These are phyloP conservation scores for Brassica incana DNA, from an alignment of 345 rosid genomes.

Conservation along the genomic window DNA sequence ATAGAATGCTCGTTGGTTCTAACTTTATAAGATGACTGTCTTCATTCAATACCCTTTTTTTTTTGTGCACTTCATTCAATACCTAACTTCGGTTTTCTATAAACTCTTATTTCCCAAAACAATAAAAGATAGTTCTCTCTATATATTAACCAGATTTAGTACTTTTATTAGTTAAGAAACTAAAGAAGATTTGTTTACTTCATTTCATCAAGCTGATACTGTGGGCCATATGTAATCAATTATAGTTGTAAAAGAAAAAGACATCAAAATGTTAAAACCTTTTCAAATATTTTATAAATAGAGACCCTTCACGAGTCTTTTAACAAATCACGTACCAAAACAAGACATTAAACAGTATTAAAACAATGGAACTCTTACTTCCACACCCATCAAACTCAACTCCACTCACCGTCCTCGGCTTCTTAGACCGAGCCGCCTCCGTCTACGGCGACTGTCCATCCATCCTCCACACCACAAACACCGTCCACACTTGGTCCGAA, in stretches of 20 bases:
- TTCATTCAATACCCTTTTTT: not conserved
- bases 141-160: slow-evolving; percentile 15
- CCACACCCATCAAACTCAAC: slow-evolving; percentile 41
- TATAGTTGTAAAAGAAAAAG: slow-evolving; percentile 12
- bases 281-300: slow-evolving; percentile 23
- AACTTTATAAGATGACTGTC: not conserved
- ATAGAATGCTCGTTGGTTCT: slow-evolving; percentile 5
- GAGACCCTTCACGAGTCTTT: not conserved
- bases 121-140: not conserved
- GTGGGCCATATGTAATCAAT: slow-evolving; percentile 35
- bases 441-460: slow-evolving; percentile 78
- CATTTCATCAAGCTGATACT: slow-evolving; percentile 27
- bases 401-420: slow-evolving; percentile 47
- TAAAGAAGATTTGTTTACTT: slow-evolving; percentile 32
- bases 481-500: slow-evolving; percentile 65
- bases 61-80: not conserved
- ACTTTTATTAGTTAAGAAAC: slow-evolving; percentile 23
- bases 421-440: slow-evolving; percentile 64
- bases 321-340: slow-evolving; percentile 1
- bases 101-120: not conserved
- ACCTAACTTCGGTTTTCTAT: not conserved
- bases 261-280: not conserved
- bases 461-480: slow-evolving; percentile 51
- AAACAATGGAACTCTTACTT: slow-evolving; percentile 44
- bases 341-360: not conserved